Evolutionary conservation across 441 rosid species (phyloP).

Genomic region (Erodium trifolium): DNA sequence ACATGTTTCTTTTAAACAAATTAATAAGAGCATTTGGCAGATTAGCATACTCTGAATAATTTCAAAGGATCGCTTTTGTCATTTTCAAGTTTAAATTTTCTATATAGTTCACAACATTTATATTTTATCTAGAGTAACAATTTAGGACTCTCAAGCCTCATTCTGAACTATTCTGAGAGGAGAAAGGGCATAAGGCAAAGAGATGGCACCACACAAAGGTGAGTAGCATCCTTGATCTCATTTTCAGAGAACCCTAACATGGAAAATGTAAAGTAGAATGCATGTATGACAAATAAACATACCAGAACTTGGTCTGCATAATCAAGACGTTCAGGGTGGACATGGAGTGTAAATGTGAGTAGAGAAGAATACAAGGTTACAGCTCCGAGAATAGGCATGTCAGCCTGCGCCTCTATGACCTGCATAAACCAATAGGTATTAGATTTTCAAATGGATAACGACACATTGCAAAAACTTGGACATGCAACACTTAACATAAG

Average conservation of each 20-base stretch:
- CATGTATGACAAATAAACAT: slow-evolving; percentile 23
- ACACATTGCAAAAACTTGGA: background rate
- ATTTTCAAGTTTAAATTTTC: background rate
- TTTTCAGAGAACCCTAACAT: background rate
- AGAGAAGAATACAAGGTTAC: slow-evolving; percentile 92
- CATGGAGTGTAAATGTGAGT: slow-evolving; percentile 90
- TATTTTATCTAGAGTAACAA: background rate
- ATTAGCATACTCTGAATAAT: background rate
- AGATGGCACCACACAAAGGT: slow-evolving; percentile 8
- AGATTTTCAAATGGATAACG: background rate
- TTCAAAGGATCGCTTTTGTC: background rate
- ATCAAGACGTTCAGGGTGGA: slow-evolving; percentile 96
- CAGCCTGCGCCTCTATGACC: slow-evolving; percentile 93
- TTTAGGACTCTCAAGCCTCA: background rate
- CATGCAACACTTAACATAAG: background rate
- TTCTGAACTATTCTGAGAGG: background rate
- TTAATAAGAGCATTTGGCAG: background rate
- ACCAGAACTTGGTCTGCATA: slow-evolving; percentile 99
- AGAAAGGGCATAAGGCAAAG: slow-evolving; percentile 10
- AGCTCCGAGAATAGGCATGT: slow-evolving; percentile 90
- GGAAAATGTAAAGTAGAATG: slow-evolving; percentile 1
- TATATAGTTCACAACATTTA: background rate
- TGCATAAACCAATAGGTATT: slow-evolving; percentile 32
- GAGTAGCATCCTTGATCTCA: background rate
- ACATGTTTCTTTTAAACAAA: background rate